These are phyloP conservation scores for Endothia cerciana DNA, from an alignment of 2,329 filamentous ascomycete species.

Conservation along the genomic window DNA sequence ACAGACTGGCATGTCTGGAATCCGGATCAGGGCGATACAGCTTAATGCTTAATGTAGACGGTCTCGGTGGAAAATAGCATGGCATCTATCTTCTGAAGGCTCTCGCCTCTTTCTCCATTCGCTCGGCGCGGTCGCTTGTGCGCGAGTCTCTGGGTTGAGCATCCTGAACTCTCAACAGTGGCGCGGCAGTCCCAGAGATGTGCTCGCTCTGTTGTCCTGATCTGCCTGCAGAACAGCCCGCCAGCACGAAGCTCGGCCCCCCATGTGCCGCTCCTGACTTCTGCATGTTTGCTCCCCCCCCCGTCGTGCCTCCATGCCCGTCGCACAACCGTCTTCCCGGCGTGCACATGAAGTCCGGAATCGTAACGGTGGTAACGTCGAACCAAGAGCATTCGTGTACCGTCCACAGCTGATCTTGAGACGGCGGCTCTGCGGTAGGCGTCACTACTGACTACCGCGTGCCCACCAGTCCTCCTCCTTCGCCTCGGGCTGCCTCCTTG, in stretches of 20 bases:
- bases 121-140: background rate
- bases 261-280: background rate
- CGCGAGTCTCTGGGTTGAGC: background rate
- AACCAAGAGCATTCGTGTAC: background rate
- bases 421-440: background rate
- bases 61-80: slow-evolving; percentile 24
- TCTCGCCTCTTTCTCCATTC: background rate
- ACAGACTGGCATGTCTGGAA: background rate
- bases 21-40: background rate
- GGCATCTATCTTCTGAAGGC: slow-evolving; percentile 6
- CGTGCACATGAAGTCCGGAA: slow-evolving; percentile 1
- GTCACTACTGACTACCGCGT: background rate
- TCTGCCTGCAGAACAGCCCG: background rate
- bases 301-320: too few species aligned
- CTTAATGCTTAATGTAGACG: slow-evolving; percentile 29
- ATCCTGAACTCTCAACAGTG: background rate
- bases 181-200: background rate
- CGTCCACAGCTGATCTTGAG: background rate
- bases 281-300: background rate
- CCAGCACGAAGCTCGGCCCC: background rate
- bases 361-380: slow-evolving; percentile 11
- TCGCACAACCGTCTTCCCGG: background rate
- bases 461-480: background rate
- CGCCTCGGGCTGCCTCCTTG: background rate
- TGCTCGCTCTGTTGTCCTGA: background rate